phyloP scores from a whole-genome alignment of 768 basidiomycete genomes.

The Gymnopilus junonius region DNA sequence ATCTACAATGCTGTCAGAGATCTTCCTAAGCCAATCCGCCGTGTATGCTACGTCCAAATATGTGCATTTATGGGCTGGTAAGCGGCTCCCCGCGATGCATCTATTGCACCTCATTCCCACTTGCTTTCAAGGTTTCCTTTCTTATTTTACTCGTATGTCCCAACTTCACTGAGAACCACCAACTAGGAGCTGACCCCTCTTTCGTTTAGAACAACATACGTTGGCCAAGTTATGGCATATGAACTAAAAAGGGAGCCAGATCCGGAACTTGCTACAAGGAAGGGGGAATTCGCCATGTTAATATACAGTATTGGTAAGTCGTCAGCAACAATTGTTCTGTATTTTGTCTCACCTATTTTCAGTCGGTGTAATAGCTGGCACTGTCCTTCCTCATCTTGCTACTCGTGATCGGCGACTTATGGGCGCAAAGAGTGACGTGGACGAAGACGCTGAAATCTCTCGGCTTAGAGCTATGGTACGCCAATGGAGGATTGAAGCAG shows the following conservation, averaged over 20 bases:
- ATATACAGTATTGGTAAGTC: slow-evolving; percentile 84
- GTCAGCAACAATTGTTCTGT: background rate
- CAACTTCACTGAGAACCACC: background rate
- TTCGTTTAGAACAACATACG: slow-evolving; percentile 79
- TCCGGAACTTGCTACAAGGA: slow-evolving; percentile 80
- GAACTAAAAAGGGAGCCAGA: slow-evolving; percentile 77
- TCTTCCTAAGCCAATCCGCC: slow-evolving; percentile 81
- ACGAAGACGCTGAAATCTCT: slow-evolving; percentile 74
- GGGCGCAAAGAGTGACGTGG: slow-evolving; percentile 68
- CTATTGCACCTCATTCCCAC: slow-evolving; percentile 7
- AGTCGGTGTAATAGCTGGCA: slow-evolving; percentile 90
- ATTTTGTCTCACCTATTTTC: slow-evolving; percentile 14
- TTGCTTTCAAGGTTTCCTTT: slow-evolving; percentile 83
- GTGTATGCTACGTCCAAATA: slow-evolving; percentile 92
- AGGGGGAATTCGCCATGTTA: slow-evolving; percentile 90
- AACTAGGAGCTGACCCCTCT: background rate
- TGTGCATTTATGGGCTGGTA: slow-evolving; percentile 98
- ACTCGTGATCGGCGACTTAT: slow-evolving; percentile 83
- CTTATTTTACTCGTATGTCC: slow-evolving; percentile 82
- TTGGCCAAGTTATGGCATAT: slow-evolving; percentile 92
- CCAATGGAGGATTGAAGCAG: slow-evolving; percentile 87
- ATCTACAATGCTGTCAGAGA: slow-evolving; percentile 75
- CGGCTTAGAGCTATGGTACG: slow-evolving; percentile 73
- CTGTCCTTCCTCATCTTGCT: slow-evolving; percentile 78
- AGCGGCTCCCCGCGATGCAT: slow-evolving; percentile 23